Base-by-base conservation (phyloP, 2,329 filamentous ascomycete species). In the Sporothrix mexicana region DNA sequence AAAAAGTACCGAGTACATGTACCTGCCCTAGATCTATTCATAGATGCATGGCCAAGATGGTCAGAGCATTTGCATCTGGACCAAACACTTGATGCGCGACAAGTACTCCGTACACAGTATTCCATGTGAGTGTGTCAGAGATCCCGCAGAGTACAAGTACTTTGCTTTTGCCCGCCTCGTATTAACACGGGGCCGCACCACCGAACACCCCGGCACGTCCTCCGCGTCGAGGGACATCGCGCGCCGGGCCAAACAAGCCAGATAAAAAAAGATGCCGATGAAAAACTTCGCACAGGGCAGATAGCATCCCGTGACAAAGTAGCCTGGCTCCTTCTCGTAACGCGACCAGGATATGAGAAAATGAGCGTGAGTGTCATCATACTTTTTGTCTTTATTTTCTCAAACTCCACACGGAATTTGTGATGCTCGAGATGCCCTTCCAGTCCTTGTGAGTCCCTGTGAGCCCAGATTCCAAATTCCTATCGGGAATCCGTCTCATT, bases 251-350 rank as follows among this genome's bases (percentile, higher is more conserved):
- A 36, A 36, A 36, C 30, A 36, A 36, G 30, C 30, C 30, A 36
- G 30, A 36, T 7, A 2, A 36, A 36, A 36, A 36, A 36, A 36
- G 30, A 36, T 64, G 36, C 61, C 61, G 61, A 25, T n/a, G 61
- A 41, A 36, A 64, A n/a, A 41, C 41, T 64, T 64, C 23, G 62
- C 62, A 67, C 62, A 67, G 62, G 62, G 43, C 62, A 67, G 62
- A 30, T 36, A 45, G 62, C 13, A 67, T 67, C 43, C 61, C 62
- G 62, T 67, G 62, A 64, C 41, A 45, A 10, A 20, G 36, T 62
- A 64, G 62, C 23, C 41, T n/a, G 23, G 23, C 20, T 67, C 64
- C 45, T 51, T 66, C 61, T 47, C 61, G 41, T 66, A 66, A 62
- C 45, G 13, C 25, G 23, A n/a, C 64, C 23, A n/a, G 64, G 23